Evolutionary conservation across 2,329 filamentous ascomycete genomes (phyloP), one percentile per base, ranked within the genome.

Genomic region (Curvularia eragrostidis): DNA sequence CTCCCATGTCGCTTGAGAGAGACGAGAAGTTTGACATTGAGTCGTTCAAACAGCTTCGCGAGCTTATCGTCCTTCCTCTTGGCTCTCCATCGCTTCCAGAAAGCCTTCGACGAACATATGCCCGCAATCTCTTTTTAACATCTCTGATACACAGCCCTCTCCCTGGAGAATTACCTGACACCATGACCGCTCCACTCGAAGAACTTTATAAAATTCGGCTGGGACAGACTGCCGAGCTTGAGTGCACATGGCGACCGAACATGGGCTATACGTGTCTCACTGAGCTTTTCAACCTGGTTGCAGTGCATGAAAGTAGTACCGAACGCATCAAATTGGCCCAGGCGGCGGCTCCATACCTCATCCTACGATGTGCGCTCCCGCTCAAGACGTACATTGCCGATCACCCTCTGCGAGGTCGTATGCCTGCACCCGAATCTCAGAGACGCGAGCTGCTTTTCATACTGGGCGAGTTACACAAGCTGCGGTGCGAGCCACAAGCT

Each of bases 371-470:
- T 12, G 92, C 91, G 0, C 81, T 97, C 15, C 88, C 91, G 0
- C 79, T 98, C n/a, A 88, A 91, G 54, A 83, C 89, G 0, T 98
- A 96, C 72, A 88, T 96, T 44, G 91, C 93, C 3, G 95, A 99
- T 75, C 94, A 97, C 72, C 93, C 94, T 0, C 81, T 99, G 19
- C 66, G 95, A 13, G 93, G 95, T 0, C 85, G 88, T 48, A 95
- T 96, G 87, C 95, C 95, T 4, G 91, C 95, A 73, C 94, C 94
- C 0, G 81, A 91, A 5, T 89, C 87, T 8, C 91, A 97, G 70
- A 85, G 91, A 42, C 88, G 85, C 61, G 95, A 97, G 72, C 79
- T 99, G 10, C 73, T 90, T 4, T 89, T 91, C 69, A 83, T 93
- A 23, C 80, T 98, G 18, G 78, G 80, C 48, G 81, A 85, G 44